Percentiles rank a stretch among this genome's conserved stretches.
Conservation (phyloP, 805 yeast genomes). For the Kuraishia hungarica region DNA sequence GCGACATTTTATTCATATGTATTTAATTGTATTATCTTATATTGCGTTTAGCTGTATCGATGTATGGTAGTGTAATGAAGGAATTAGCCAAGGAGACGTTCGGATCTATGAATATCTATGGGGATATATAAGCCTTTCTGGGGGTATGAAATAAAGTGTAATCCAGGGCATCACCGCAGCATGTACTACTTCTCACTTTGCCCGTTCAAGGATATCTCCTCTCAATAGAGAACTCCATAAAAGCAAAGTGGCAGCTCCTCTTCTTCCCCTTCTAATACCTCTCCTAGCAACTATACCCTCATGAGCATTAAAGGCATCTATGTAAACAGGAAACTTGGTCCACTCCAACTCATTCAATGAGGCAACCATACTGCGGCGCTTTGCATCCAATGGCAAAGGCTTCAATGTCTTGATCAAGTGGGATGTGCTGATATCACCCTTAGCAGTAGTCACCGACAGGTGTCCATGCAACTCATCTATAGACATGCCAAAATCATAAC, state of each 20-base stretch:
- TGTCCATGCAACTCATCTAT: background rate
- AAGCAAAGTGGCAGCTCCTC: constrained; percentile 42
- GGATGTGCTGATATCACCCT: background rate
- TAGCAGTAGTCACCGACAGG: background rate
- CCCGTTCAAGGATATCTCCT: constrained; percentile 4
- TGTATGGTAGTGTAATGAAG: no score
- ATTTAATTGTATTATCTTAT: background rate
- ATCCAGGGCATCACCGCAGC: no score
- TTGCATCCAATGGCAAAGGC: constrained; percentile 16
- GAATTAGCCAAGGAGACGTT: background rate
- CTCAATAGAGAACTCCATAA: constrained; percentile 32
- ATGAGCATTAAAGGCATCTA: constrained; percentile 74
- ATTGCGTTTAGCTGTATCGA: background rate
- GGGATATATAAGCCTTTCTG: no score
- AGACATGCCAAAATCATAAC: background rate
- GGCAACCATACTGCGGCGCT: constrained; percentile 27
- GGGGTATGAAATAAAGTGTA: no score
- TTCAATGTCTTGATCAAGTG: constrained; percentile 9
- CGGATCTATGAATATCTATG: no score
- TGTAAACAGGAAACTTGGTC: constrained; percentile 68
- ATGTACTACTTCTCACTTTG: background rate
- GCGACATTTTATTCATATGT: background rate
- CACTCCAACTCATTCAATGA: constrained; percentile 60
- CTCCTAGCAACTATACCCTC: constrained; percentile 79
- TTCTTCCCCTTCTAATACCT: constrained; percentile 43